These are phyloP conservation scores for Cornus kousa DNA, from an alignment of 148 eudicot genomes.

Conservation along the genomic window DNA sequence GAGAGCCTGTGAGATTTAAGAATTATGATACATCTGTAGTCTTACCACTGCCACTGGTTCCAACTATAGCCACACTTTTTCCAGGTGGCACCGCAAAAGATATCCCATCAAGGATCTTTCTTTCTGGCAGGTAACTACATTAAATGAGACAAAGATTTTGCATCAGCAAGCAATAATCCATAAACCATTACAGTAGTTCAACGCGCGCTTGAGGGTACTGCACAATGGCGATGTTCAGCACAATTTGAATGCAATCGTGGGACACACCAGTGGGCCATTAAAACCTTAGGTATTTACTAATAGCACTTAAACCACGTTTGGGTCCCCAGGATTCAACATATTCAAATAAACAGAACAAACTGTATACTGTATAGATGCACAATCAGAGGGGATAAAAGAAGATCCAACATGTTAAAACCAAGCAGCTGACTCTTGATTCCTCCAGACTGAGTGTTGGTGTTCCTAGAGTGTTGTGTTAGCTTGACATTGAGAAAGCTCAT, in stretches of 20 bases:
- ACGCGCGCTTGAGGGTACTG: background rate
- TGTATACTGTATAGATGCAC: background rate
- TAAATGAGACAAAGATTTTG: constrained; percentile 12
- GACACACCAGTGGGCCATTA: background rate
- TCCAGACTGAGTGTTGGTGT: too few relatives aligned
- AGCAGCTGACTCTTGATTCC: background rate
- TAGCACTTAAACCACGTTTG: background rate
- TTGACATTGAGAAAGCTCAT: too few relatives aligned
- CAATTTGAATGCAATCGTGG: background rate
- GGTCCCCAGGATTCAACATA: background rate
- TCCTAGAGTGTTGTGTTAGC: too few relatives aligned
- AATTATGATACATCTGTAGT: background rate
- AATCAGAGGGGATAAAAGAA: background rate
- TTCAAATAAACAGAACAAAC: background rate
- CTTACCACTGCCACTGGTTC: constrained; percentile 99
- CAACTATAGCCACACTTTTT: constrained; percentile 93
- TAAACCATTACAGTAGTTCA: background rate
- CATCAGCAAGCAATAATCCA: constrained; percentile 19
- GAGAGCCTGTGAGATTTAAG: background rate
- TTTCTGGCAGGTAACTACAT: constrained; percentile 73
- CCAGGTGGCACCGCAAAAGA: constrained; percentile 92
- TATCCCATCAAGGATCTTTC: constrained; percentile 94
- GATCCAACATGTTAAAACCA: background rate
- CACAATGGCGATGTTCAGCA: background rate
- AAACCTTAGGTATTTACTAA: background rate